Evolutionary conservation across 2,329 filamentous ascomycete genomes (phyloP).

Genomic region (Akanthomyces muscarius): DNA sequence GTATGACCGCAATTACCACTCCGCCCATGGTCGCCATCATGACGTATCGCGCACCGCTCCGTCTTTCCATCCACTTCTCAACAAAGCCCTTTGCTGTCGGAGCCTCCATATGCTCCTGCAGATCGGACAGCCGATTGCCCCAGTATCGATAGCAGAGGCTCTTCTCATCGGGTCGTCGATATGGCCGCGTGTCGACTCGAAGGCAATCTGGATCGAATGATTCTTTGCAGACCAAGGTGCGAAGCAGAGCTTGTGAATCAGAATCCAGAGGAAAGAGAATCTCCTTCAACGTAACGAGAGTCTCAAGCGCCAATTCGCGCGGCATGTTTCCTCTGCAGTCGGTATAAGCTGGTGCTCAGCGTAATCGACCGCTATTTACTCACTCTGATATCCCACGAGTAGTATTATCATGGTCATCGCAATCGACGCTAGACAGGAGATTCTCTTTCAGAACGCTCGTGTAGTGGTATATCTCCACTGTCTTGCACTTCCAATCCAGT

Average conservation of each 20-base stretch:
- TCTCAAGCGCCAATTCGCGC: constrained; percentile 19
- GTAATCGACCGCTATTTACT: neutral
- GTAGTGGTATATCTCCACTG: constrained; percentile 17
- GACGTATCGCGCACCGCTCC: constrained; percentile 22
- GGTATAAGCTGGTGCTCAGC: neutral
- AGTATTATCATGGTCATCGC: neutral
- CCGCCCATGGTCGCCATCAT: constrained; percentile 26
- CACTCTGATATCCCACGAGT: neutral
- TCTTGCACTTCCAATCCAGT: constrained; percentile 7
- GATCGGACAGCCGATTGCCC: constrained; percentile 17
- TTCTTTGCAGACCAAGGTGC: constrained; percentile 8
- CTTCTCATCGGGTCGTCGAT: constrained; percentile 17
- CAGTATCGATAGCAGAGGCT: constrained; percentile 18
- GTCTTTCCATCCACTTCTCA: constrained; percentile 20
- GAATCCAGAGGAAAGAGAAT: constrained; percentile 20
- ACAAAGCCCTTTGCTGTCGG: constrained; percentile 21
- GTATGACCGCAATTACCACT: constrained; percentile 21
- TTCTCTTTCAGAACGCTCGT: constrained; percentile 17
- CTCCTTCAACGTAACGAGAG: constrained; percentile 18
- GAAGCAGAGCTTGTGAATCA: constrained; percentile 18
- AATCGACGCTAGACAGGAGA: neutral
- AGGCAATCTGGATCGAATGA: constrained; percentile 19
- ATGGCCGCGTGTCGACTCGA: constrained; percentile 11
- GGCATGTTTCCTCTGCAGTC: constrained; percentile 18
- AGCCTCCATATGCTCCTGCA: constrained; percentile 22